phyloP scores from a whole-genome alignment of 495 filamentous ascomycete species.

The Xylaria acuta region DNA sequence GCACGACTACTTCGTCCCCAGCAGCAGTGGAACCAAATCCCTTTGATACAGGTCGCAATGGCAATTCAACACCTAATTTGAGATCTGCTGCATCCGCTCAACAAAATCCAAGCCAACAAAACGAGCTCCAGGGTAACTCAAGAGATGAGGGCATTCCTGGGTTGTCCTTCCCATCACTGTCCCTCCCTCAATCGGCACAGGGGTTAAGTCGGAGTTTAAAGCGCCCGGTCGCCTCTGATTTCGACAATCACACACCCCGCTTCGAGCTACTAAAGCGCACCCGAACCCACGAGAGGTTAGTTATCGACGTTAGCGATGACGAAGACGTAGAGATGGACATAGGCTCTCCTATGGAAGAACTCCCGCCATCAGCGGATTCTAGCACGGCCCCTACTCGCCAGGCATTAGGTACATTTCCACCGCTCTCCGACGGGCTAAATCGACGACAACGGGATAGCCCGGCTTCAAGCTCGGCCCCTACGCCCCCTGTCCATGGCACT shows the following conservation, averaged over 20 bases:
- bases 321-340: conserved; percentile 59
- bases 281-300: conserved; percentile 56
- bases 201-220: conserved; percentile 58
- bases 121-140: conserved; percentile 24
- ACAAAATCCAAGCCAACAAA: conserved; percentile 15
- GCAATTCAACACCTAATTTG: conserved; percentile 9
- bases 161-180: conserved; percentile 24
- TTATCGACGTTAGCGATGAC: conserved; percentile 79
- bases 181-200: conserved; percentile 29
- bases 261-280: conserved; percentile 63
- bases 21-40: neutral
- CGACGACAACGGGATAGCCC: conserved; percentile 48
- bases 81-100: neutral
- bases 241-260: conserved; percentile 63
- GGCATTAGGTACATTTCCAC: conserved; percentile 52
- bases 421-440: conserved; percentile 48
- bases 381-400: conserved; percentile 31
- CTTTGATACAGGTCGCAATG: conserved; percentile 5
- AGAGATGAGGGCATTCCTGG: conserved; percentile 37
- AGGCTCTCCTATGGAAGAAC: conserved; percentile 50
- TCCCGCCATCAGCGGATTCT: conserved; percentile 33
- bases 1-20: conserved; percentile 14
- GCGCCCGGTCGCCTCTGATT: conserved; percentile 85
- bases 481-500: conserved; percentile 40
- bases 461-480: conserved; percentile 42